Evolutionary conservation across 2,329 filamentous ascomycete genomes (phyloP), one percentile per base, ranked within the genome.

Genomic region (Diplodia corticola): DNA sequence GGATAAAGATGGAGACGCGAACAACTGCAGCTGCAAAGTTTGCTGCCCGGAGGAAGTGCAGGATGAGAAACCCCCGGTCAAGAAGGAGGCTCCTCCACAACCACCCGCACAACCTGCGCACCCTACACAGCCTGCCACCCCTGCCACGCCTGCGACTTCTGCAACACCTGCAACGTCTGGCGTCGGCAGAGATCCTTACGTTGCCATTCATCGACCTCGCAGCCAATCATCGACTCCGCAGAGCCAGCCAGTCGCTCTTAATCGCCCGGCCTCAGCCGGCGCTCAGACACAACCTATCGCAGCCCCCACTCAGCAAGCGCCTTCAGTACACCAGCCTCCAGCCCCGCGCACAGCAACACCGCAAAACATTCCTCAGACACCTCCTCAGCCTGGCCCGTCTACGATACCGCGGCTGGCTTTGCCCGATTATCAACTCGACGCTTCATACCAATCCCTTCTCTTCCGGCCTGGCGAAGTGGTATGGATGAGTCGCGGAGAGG

Each of bases 11-110:
- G 82, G 80, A 50, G 83, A 87, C 69, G 78, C 78, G 54, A 78
- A 81, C 67, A 87, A 88, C 70, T 87, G 85, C 75, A 78, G 79
- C 20, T 87, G 85, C 77, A 85, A 85, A 73, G 77, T 86, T 60
- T 87, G 85, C 74, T 83, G 80, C 15, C 84, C 85, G 1, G 80
- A 84, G 68, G 83, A 84, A 67, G 71, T 81, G 5, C 80, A 85
- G 46, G 76, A 76, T 78, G 63, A 74, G 72, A 75, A 71, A 69
- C 63, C 69, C 13, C 64, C 40, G 4, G 60, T 73, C 60, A 77
- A 76, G 70, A 73, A 71, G 46, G 74, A 78, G 65, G 65, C 69
- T 35, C 46, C 26, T 13, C 69, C 61, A n/a, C 69, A 71, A 17
- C 63, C 55, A 50, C 50, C 63, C 4, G 40, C 40, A 20, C 40